Evolutionary conservation across 495 filamentous ascomycete species (phyloP).

Genomic region (Xylaria sp.): DNA sequence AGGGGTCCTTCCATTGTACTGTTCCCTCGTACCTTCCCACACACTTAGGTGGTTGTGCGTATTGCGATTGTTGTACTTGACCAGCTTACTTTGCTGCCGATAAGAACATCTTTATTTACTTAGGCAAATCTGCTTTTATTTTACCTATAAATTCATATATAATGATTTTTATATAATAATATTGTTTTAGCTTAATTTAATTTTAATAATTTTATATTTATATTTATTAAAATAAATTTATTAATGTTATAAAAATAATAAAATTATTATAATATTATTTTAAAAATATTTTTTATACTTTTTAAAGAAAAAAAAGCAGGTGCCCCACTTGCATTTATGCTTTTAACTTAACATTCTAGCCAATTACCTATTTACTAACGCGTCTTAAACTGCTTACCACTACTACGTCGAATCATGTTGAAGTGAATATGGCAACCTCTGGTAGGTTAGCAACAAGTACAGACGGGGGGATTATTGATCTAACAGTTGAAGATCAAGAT

Average conservation of each 20-base stretch:
- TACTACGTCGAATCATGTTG: not conserved
- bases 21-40: no score
- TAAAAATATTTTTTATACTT: no score
- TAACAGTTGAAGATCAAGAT: not conserved
- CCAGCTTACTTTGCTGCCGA: no score
- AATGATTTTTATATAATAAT: no score
- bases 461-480: not conserved
- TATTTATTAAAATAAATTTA: not conserved
- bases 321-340: not conserved
- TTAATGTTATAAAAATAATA: not conserved
- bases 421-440: slow-evolving; percentile 4
- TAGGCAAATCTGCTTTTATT: no score
- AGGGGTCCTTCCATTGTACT: no score
- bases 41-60: no score
- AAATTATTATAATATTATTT: not conserved
- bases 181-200: not conserved
- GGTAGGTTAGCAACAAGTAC: not conserved
- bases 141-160: no score
- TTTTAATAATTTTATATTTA: not conserved
- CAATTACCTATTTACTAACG: slow-evolving; percentile 23
- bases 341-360: slow-evolving; percentile 25
- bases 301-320: no score
- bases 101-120: no score
- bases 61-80: no score
- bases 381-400: not conserved